Base-by-base conservation (phyloP, 164 flowering plant genomes). In the Pachysandra terminalis region DNA sequence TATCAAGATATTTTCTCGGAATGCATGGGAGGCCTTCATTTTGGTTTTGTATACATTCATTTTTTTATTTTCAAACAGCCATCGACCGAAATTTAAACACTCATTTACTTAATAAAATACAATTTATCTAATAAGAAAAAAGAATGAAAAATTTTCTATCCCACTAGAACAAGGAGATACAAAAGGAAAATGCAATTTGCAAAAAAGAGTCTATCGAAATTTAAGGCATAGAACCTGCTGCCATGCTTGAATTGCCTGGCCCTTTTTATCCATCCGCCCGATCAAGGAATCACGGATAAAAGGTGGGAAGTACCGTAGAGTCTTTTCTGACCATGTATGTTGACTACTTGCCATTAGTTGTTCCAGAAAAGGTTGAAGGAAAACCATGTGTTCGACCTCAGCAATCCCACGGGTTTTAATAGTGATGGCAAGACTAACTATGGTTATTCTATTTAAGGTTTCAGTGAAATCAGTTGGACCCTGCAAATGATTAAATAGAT, bases 301-400 rank as follows among this genome's bases (percentile, higher is more conserved):
- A 59, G 88, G 56, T 45, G 99, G 99, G 75, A 96, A 96, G 73
- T 88, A 79, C 22, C 87, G 88, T 23, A 90, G 72, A 22, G 99
- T 92, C 79, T 90, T 93, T 59, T 96, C 96, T 59, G 99, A 96
- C 99, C 99, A 96, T 41, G 90, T 81, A 71, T 96, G 99, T 61
- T 89, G 90, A 79, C 99, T 92, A 55, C 85, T 82, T 53, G 90
- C 83, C 75, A 90, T 63, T 72, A 90, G 83, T 68, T 93, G 99
- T 37, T 96, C 99, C 70, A 96, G 58, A 86, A 93, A 86, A 22
- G 89, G 81, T 66, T 74, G 97, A 59, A 96, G 86, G 82, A 81
- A 96, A 60, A 82, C 72, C 71, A 92, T 48, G 68, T 90, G 97
- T 52, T 93, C 99, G 74, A 92, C 86, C 77, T 96, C 99, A 19